A percentile compares a stretch with the other conserved stretches of the same genome.
Conservation (phyloP, 768 basidiomycete genomes). For the Boletellus ananiceps region DNA sequence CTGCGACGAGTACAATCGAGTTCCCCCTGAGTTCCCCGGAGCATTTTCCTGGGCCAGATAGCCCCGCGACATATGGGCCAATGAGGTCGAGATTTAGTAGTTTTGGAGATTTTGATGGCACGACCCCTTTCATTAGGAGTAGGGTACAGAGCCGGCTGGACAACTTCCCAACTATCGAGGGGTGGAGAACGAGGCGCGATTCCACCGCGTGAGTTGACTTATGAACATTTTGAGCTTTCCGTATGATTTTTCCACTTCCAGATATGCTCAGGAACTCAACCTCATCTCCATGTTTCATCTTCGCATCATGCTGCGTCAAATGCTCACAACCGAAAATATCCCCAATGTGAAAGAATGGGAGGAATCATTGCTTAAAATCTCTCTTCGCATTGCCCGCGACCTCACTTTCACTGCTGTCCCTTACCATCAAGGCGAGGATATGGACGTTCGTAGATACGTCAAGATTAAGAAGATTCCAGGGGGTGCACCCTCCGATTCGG, state of each 20-base stretch:
- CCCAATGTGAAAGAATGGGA: conserved; percentile 88
- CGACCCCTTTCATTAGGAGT: conserved; percentile 80
- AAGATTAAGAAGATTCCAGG: conserved; percentile 99
- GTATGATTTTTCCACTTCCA: conserved; percentile 25
- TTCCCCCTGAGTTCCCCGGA: conserved; percentile 81
- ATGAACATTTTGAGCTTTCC: background rate
- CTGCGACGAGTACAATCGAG: conserved; percentile 64
- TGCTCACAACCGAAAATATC: conserved; percentile 77
- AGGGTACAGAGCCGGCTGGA: conserved; percentile 78
- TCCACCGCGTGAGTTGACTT: conserved; percentile 72
- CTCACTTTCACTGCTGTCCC: conserved; percentile 69
- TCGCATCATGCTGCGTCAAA: conserved; percentile 86
- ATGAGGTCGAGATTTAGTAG: conserved; percentile 65
- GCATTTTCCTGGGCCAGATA: conserved; percentile 45
- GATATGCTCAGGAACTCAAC: conserved; percentile 82
- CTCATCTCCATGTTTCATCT: conserved; percentile 84
- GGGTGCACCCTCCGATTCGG: conserved; percentile 85
- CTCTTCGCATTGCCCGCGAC: conserved; percentile 82
- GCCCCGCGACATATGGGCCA: conserved; percentile 46
- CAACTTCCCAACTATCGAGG: conserved; percentile 50
- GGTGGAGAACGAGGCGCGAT: conserved; percentile 84
- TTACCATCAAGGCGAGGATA: conserved; percentile 82
- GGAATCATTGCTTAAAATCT: conserved; percentile 70
- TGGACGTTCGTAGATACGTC: conserved; percentile 92
- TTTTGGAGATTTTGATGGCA: conserved; percentile 65